Percentiles rank a stretch among this genome's conserved stretches.
Evolutionary conservation across 164 flowering plant genomes (phyloP).

Genomic region (Annona squamosa): DNA sequence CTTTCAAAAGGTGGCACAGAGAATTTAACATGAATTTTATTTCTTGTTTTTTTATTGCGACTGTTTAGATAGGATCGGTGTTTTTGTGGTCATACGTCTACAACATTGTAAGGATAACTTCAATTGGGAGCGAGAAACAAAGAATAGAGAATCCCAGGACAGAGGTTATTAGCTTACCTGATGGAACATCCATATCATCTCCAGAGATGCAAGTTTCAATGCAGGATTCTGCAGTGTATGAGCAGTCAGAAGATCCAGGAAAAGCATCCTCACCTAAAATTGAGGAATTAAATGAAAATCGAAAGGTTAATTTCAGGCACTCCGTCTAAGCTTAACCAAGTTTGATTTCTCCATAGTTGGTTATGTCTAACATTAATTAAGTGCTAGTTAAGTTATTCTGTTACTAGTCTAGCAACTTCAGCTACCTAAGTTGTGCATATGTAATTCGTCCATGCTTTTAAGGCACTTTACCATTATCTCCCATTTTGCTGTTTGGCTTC

Average conservation of each 20-base stretch:
- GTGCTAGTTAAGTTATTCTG: too few relatives aligned
- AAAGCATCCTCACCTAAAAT: neutral
- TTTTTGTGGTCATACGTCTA: constrained; percentile 67
- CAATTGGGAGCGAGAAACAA: constrained; percentile 18
- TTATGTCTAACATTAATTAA: too few relatives aligned
- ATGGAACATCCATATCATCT: constrained; percentile 16
- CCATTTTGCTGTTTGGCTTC: too few relatives aligned
- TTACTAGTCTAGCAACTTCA: too few relatives aligned
- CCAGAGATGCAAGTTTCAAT: constrained; percentile 22
- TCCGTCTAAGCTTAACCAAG: neutral
- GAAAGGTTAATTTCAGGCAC: neutral
- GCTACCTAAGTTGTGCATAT: too few relatives aligned
- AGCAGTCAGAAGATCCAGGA: constrained; percentile 6
- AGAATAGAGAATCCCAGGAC: neutral
- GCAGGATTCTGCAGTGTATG: constrained; percentile 10
- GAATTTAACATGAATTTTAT: neutral
- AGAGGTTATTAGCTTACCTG: constrained; percentile 2
- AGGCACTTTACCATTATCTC: too few relatives aligned
- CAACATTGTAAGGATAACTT: constrained; percentile 41
- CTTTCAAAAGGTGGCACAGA: neutral
- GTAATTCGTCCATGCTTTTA: too few relatives aligned
- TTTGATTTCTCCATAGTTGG: too few relatives aligned
- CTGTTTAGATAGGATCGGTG: constrained; percentile 54
- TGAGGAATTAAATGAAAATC: neutral
- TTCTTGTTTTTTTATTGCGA: neutral